phyloP scores from a whole-genome alignment of 345 rosid species.

The Eucalyptus tenuipes region DNA sequence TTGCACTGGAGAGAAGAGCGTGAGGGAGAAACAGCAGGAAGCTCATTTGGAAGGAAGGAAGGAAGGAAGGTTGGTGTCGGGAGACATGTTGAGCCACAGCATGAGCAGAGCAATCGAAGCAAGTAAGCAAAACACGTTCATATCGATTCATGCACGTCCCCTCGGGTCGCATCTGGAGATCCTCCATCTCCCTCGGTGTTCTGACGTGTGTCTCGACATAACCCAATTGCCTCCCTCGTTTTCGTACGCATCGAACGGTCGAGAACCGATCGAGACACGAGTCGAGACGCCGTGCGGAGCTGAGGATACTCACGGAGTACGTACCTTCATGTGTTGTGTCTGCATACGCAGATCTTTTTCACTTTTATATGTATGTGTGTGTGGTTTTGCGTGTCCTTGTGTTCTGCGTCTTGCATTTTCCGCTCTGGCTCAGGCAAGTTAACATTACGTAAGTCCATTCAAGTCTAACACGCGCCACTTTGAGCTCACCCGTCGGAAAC shows the following conservation, averaged over 20 bases:
- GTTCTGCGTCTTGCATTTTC: background rate
- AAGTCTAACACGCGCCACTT: rapidly evolving
- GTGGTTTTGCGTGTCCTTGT: background rate
- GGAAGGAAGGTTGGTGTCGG: background rate
- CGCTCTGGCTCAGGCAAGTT: rapidly evolving
- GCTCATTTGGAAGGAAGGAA: background rate
- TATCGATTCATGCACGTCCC: background rate
- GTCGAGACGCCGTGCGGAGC: background rate
- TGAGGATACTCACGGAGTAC: background rate
- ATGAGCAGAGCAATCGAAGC: background rate
- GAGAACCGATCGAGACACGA: background rate
- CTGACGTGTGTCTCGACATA: background rate
- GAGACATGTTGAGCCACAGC: background rate
- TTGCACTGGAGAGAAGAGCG: background rate
- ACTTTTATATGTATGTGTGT: rapidly evolving
- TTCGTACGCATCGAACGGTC: background rate
- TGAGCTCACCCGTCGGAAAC: no score
- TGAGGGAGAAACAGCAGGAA: background rate
- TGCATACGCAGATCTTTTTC: rapidly evolving
- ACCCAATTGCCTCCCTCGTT: background rate
- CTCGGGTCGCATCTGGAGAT: background rate
- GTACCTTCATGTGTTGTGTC: background rate
- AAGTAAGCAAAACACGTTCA: background rate
- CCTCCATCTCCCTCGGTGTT: background rate
- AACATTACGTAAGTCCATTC: no score